phyloP scores from a whole-genome alignment of 345 rosid species.

The Laguncularia racemosa region DNA sequence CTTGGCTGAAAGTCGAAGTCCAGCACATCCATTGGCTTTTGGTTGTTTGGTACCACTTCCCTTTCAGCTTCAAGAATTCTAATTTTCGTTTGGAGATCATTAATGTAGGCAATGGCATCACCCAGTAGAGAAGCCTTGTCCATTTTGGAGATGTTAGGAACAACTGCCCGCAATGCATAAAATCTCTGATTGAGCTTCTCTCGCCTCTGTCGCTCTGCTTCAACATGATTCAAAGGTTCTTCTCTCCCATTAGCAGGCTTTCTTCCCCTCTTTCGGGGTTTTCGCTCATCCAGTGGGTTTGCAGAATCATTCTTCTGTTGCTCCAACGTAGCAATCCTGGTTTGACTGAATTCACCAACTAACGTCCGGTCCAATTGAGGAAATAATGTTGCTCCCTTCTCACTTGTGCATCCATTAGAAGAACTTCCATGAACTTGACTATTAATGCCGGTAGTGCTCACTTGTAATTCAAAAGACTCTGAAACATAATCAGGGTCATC shows the following conservation, averaged over 20 bases:
- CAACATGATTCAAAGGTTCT: slow-evolving; percentile 92
- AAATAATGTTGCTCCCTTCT: slow-evolving; percentile 42
- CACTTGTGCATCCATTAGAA: slow-evolving; percentile 35
- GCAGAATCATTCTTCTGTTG: slow-evolving; percentile 58
- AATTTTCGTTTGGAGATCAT: slow-evolving; percentile 74
- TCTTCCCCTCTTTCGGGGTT: slow-evolving; percentile 94
- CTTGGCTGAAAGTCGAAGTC: slow-evolving; percentile 69
- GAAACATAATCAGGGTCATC: slow-evolving; percentile 60
- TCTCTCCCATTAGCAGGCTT: slow-evolving; percentile 98
- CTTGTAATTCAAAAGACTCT: slow-evolving; percentile 47
- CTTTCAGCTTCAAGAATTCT: slow-evolving; percentile 71
- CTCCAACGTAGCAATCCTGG: slow-evolving; percentile 34
- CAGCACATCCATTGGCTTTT: slow-evolving; percentile 32
- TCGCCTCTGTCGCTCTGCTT: slow-evolving; percentile 93
- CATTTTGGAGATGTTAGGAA: slow-evolving; percentile 95
- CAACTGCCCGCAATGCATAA: slow-evolving; percentile 85
- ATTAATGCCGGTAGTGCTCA: slow-evolving; percentile 20
- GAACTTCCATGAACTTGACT: slow-evolving; percentile 53
- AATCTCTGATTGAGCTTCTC: slow-evolving; percentile 97
- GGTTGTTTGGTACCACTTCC: slow-evolving; percentile 36
- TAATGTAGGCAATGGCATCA: slow-evolving; percentile 77
- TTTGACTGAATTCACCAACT: slow-evolving; percentile 32
- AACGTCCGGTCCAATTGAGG: slow-evolving; percentile 35
- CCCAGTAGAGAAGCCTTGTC: slow-evolving; percentile 93
- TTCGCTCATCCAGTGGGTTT: slow-evolving; percentile 55